A percentile compares a stretch with the other conserved stretches of the same genome.
phyloP scores from a whole-genome alignment of 257 asterid genomes.

The Ajuga chamaepitys region DNA sequence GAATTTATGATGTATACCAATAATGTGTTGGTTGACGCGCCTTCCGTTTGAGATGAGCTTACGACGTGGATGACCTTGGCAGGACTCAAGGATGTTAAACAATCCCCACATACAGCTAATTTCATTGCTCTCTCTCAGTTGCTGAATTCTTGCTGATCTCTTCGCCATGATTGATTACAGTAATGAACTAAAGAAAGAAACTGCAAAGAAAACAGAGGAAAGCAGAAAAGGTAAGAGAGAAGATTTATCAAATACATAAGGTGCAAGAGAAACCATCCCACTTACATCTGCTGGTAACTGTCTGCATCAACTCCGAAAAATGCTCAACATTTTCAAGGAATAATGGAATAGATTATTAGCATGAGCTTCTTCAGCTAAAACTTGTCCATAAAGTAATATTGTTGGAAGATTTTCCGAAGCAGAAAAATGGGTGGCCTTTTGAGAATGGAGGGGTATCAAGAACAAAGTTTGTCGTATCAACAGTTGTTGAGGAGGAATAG shows the following conservation, averaged over 20 bases:
- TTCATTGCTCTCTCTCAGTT: conserved; percentile 25
- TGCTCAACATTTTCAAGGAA: not conserved
- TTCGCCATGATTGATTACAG: conserved; percentile 30
- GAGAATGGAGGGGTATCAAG: conserved; percentile 2
- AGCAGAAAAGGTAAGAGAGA: not conserved
- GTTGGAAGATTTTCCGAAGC: not conserved
- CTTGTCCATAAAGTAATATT: not conserved
- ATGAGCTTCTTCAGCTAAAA: not conserved
- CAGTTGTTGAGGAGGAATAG: conserved; percentile 19
- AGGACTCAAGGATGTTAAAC: conserved; percentile 40
- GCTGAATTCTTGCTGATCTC: conserved; percentile 33
- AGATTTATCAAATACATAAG: conserved; percentile 9
- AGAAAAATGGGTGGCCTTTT: conserved; percentile 7
- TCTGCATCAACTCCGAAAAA: not conserved
- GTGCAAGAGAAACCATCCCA: conserved; percentile 4
- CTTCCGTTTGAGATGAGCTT: conserved; percentile 40
- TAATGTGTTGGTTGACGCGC: conserved; percentile 15
- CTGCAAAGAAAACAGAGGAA: not conserved
- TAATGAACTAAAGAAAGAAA: not conserved
- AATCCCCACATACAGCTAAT: conserved; percentile 50
- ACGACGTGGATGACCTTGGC: conserved; percentile 24
- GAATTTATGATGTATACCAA: conserved; percentile 24
- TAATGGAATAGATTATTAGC: no score
- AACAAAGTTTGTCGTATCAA: conserved; percentile 26
- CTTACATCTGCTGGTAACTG: not conserved